Evolutionary conservation across 192 early-diverging fungal genomes (phyloP), one percentile per base, ranked within the genome.

Genomic region (Coemansia sp.): DNA sequence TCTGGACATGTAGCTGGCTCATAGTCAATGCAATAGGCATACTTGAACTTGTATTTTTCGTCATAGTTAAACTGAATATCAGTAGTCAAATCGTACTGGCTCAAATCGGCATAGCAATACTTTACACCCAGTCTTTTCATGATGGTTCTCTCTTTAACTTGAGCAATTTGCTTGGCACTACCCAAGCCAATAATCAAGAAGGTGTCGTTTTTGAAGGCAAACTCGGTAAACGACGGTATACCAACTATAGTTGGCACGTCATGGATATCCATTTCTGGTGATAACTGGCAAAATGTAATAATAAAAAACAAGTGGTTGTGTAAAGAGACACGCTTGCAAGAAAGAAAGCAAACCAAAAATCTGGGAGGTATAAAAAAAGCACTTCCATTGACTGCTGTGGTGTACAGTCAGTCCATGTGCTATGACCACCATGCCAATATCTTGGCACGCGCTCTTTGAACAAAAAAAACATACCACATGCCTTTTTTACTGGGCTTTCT

Each of bases 401-500:
- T 51, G 47, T 20, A 54, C 20, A 51, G 24, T 24, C 52, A 54
- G 24, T 20, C 10, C 52, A 54, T 54, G 52, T 54, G 52, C 52
- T 54, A 54, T 27, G 52, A 27, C 52, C 52, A 43, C 13, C 42
- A 43, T 43, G 42, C 0, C 42, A 16, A 15, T 43, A 43, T 43
- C 42, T 22, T 51, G 20, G 5, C 49, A 51, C 49, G 20, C 20
- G 49, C 44, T 46, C 44, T 46, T 9, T 22, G 20, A 51, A n/a
- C 49, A 49, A n/a, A n/a, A 18, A 6, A 49, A 16, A 34, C 13
- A 57, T 27, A 38, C 36, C 36, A 38, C 36, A 60, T 16, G 54
- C 27, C 27, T 0, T 13, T 43, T 22, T 47, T 72, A 83, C 60
- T 83, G 81, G 42, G 29, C 61, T 46, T 83, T 83, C 60, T 83